Evolutionary conservation across 1,284 basidiomycete genomes (phyloP).

Genomic region (Wallemia ichthyophaga): DNA sequence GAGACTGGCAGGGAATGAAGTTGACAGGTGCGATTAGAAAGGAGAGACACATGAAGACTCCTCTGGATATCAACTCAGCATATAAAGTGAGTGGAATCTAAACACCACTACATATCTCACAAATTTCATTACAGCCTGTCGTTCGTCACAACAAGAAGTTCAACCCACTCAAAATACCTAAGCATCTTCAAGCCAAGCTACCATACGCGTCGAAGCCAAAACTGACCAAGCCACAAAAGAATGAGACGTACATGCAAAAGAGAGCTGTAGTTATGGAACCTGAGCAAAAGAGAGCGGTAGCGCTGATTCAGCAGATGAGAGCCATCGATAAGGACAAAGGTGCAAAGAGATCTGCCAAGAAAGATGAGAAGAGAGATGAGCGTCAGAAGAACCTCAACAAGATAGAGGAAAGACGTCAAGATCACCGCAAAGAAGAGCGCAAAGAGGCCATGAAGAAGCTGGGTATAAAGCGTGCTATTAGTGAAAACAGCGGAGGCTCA

Average conservation of each 20-base stretch:
- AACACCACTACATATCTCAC: neutral
- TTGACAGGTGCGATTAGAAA: constrained; percentile 72
- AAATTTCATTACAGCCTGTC: constrained; percentile 19
- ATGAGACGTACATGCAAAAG: constrained; percentile 59
- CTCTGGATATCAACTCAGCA: constrained; percentile 48
- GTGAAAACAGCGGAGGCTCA: constrained; percentile 6
- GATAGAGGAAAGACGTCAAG: constrained; percentile 27
- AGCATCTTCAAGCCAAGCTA: constrained; percentile 57
- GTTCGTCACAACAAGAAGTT: constrained; percentile 56
- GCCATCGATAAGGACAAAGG: constrained; percentile 72
- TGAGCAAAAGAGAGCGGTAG: constrained; percentile 72
- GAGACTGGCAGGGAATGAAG: constrained; percentile 79
- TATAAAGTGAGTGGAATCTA: constrained; percentile 30
- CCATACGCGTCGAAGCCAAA: constrained; percentile 85
- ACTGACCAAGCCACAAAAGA: constrained; percentile 37
- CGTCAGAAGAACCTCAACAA: constrained; percentile 17
- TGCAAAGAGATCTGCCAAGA: constrained; percentile 43
- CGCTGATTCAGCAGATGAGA: constrained; percentile 79
- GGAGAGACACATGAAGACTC: constrained; percentile 56
- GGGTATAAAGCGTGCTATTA: constrained; percentile 39
- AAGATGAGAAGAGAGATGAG: constrained; percentile 38
- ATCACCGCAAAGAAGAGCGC: constrained; percentile 46
- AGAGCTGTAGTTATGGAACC: constrained; percentile 82
- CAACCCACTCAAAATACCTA: constrained; percentile 65
- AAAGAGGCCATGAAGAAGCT: constrained; percentile 43